Percentiles rank a stretch among this genome's conserved stretches.
phyloP scores from a whole-genome alignment of 352 stramenopile species.

The Globisporangium orthogonon region DNA sequence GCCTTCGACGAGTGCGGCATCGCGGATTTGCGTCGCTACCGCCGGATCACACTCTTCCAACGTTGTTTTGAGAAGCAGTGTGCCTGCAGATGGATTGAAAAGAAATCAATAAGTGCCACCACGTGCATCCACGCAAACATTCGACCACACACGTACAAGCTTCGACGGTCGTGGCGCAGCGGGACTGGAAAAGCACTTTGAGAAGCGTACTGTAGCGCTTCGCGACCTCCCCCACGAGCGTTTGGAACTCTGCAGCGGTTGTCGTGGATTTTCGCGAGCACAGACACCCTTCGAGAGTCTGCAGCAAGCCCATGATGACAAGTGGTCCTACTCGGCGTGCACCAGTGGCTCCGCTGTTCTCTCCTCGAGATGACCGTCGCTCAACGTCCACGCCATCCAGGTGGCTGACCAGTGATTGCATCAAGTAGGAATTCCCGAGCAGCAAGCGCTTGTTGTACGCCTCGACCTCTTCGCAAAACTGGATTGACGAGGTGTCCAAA shows the following conservation, averaged over 20 bases:
- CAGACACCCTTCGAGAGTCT: conserved; percentile 88
- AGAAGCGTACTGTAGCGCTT: conserved; percentile 82
- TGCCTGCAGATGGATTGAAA: conserved; percentile 48
- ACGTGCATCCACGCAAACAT: not conserved
- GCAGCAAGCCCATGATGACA: conserved; percentile 88
- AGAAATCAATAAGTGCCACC: not conserved
- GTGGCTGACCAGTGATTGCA: conserved; percentile 53
- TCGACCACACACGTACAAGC: conserved; percentile 40
- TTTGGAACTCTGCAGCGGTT: conserved; percentile 49
- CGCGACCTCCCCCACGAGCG: conserved; percentile 51
- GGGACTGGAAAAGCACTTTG: conserved; percentile 86
- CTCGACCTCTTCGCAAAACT: conserved; percentile 64
- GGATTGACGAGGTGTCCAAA: conserved; percentile 40
- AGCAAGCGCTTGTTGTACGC: conserved; percentile 68
- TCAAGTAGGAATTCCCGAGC: conserved; percentile 65
- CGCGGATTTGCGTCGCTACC: conserved; percentile 80
- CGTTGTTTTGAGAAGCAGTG: conserved; percentile 89
- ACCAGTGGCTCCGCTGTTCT: conserved; percentile 7
- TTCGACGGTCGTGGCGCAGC: conserved; percentile 82
- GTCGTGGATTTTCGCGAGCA: conserved; percentile 89
- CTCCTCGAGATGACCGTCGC: conserved; percentile 8
- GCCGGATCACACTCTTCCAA: conserved; percentile 83
- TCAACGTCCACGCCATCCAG: conserved; percentile 56
- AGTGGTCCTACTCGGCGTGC: conserved; percentile 48
- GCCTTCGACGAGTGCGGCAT: conserved; percentile 89